phyloP scores from a whole-genome alignment of 140 eudicot species.

The Flaveria floridana region DNA sequence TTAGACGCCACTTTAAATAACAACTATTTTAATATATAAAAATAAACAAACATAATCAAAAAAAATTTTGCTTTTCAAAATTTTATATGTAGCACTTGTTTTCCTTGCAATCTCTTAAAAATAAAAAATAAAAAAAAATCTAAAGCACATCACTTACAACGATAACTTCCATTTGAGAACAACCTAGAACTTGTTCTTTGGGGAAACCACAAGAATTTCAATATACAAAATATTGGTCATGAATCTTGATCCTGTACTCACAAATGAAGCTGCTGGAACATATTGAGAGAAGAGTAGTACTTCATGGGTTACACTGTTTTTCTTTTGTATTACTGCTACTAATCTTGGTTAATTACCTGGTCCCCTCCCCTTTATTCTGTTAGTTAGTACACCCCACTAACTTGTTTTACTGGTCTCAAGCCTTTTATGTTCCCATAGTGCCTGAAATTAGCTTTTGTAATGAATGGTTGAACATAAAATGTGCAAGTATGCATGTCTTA shows the following conservation, averaged over 20 bases:
- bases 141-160: no score
- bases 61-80: no score
- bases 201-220: no score
- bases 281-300: neutral
- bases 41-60: no score
- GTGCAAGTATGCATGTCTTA: constrained; percentile 10
- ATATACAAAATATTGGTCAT: no score
- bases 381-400: constrained; percentile 20
- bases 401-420: constrained; percentile 16
- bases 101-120: no score
- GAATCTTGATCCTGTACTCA: neutral
- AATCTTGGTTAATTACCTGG: constrained; percentile 2
- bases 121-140: no score
- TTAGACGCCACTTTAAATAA: no score
- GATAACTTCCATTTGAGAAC: no score
- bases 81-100: no score
- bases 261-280: neutral
- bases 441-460: constrained; percentile 26
- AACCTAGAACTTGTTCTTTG: no score
- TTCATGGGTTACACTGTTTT: neutral
- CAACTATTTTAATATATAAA: no score
- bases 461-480: constrained; percentile 12
- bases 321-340: neutral
- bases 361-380: neutral
- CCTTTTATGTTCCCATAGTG: constrained; percentile 32